Evolutionary conservation across 805 yeast species (phyloP), one percentile per base, ranked within the genome.

Genomic region (Saccharomycopsis sp.): DNA sequence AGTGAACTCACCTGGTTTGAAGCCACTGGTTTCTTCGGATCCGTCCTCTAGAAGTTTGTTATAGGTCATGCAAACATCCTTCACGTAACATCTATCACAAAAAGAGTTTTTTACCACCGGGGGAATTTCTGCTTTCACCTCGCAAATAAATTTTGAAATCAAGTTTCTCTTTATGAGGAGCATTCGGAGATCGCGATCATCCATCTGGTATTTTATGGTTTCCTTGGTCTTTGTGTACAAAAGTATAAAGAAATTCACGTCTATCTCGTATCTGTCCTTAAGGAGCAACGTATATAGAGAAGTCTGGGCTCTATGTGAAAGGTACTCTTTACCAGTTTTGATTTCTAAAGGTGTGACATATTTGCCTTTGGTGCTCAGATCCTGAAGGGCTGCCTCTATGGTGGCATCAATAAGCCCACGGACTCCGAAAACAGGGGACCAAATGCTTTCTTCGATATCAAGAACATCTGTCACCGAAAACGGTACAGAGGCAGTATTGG

Each of bases 321-420:
- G 76, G 53, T 81, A 82, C 35, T 77, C 71, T 56, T 75, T 76
- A 0, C 98, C 97, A 0, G 98, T 90, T 68, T 94, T 94, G 59
- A 94, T 83, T 68, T 94, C 99, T 73, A 94, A 75, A 0, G 97
- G 98, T 0, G 84, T 78, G 12, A 90, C 77, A 57, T 68, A 77
- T 38, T 75, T 80, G n/a, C 80, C 79, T 1, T 64, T 63, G 20
- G 35, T 44, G 22, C 35, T 50, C 14, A 69, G 66, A 3, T 75
- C 75, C 51, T 73, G 73, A 7, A 78, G 67, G 24, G 73, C 69
- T 0, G 87, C 86, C 64, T 86, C 87, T 1, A 90, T 78, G 0
- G 97, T 90, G 2, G 86, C 97, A 73, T 94, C 99, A 17, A 92
- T 83, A 64, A 86, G 82, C 0, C 99, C 99, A 64, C 89, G 82